A percentile compares a stretch with the other conserved stretches of the same genome.
Conservation (phyloP, 768 basidiomycete species). For the Phlegmacium glaucopus region DNA sequence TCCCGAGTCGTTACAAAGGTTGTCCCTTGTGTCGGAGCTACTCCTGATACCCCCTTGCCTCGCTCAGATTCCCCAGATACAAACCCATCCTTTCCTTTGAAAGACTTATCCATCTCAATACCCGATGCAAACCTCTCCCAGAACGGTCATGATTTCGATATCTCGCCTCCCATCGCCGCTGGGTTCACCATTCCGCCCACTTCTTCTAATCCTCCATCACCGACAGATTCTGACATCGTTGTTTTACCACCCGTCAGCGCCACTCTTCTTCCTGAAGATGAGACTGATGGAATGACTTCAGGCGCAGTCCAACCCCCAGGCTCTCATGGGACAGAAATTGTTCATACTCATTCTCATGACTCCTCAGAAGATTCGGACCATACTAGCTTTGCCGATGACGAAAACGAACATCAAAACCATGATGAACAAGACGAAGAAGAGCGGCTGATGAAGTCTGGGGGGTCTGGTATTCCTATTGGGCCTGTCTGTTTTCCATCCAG, state of each 20-base stretch:
- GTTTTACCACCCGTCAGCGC: slow-evolving; percentile 37
- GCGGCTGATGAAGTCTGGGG: slow-evolving; percentile 82
- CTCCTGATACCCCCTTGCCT: slow-evolving; percentile 39
- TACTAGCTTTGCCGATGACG: slow-evolving; percentile 65
- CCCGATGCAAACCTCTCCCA: slow-evolving; percentile 11
- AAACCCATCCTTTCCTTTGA: slow-evolving; percentile 18
- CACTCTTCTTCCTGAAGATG: slow-evolving; percentile 40
- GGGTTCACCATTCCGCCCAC: slow-evolving; percentile 24
- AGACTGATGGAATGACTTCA: slow-evolving; percentile 87
- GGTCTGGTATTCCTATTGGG: slow-evolving; percentile 92
- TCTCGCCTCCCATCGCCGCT: slow-evolving; percentile 22
- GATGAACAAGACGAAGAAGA: slow-evolving; percentile 89
- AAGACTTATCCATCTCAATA: slow-evolving; percentile 15
- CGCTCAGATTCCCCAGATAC: slow-evolving; percentile 15
- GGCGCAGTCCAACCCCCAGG: slow-evolving; percentile 92
- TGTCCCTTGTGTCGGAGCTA: slow-evolving; percentile 58
- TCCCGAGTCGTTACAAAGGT: slow-evolving; percentile 62
- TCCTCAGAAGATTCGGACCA: slow-evolving; percentile 57
- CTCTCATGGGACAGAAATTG: slow-evolving; percentile 54
- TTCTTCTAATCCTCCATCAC: slow-evolving; percentile 26
- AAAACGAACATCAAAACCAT: slow-evolving; percentile 50
- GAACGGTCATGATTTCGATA: slow-evolving; percentile 11
- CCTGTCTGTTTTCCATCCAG: slow-evolving; percentile 52
- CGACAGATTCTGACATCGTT: slow-evolving; percentile 29
- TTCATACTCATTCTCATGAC: slow-evolving; percentile 37